Conservation (phyloP, 2,329 filamentous ascomycete genomes). For the Furcasterigmium sp. region DNA sequence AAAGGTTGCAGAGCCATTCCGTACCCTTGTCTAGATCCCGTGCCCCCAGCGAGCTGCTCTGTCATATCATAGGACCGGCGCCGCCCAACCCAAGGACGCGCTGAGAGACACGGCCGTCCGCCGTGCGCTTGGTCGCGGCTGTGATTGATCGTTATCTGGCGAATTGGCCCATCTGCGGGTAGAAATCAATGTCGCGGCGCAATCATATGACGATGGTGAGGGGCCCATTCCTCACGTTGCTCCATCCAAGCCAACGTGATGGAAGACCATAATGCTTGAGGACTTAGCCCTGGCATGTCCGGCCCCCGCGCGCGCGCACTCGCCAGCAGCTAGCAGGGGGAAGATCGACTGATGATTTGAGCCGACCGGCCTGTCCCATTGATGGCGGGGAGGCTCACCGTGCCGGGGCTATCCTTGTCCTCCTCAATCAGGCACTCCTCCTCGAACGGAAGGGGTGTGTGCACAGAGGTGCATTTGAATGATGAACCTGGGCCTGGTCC, state of each 20-base stretch:
- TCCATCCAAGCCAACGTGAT: neutral
- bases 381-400: neutral
- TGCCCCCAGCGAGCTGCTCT: constrained; percentile 1
- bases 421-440: neutral
- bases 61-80: constrained; percentile 8
- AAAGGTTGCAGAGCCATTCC: neutral
- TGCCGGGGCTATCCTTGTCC: neutral
- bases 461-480: neutral
- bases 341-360: constrained; percentile 1
- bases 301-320: too few species aligned
- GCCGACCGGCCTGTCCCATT: constrained; percentile 1
- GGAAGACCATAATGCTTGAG: too few species aligned
- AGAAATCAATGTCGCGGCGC: too few species aligned
- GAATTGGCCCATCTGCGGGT: constrained; percentile 16
- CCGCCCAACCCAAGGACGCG: constrained; percentile 20
- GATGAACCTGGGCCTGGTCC: neutral
- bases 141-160: constrained; percentile 14
- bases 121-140: neutral
- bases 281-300: too few species aligned
- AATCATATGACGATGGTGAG: too few species aligned
- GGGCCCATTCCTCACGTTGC: too few species aligned
- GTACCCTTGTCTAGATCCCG: neutral
- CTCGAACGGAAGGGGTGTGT: neutral
- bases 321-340: neutral
- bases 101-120: constrained; percentile 7